Base-by-base conservation (phyloP, 306 rosid genomes). In the Acacia confusa region DNA sequence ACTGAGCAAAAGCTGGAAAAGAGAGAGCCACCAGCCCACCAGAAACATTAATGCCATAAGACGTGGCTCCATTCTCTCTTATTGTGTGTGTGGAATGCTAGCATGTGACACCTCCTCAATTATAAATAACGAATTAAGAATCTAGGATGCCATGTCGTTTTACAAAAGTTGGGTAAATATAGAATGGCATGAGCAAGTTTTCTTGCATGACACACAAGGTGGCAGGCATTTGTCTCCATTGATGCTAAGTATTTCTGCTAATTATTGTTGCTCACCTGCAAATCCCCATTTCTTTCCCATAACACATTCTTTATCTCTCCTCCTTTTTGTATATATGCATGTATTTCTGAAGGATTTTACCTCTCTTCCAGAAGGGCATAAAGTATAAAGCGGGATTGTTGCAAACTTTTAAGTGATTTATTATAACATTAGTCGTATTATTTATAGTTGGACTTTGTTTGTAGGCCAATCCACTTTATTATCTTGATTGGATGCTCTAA, bases 121-220 rank as follows among this genome's bases (percentile, higher is more conserved):
- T 79, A 65, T 65, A 81, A 76, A 83, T 74, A 80, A 48, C 58
- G 20, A 16, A 20, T 32, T 2, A 32, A 57, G 50, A 71, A 75
- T 53, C 86, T 84, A 72, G 79, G 92, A 82, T 82, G 88, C 38
- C 32, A 78, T 81, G 93, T 90, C 90, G 64, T 80, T 90, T 85
- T 86, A 82, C 72, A 30, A 20, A 68, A 38, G 90, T 82, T 89
- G 82, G 93, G 92, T 85, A 89, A 78, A 68, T 78, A 82, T 69
- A 83, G 78, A 85, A 72, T 79, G 76, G 65, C 83, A 76, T 74
- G 24, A 27, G 65, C 25, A 78, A 74, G 83, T 15, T 93, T 90
- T 79, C 97, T 91, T 91, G 89, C 88, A 86, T 85, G 83, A 82
- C 89, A 89, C 88, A 82, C 87, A 87, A 86, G 60, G 67, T 75